Evolutionary conservation across 2,329 filamentous ascomycete genomes (phyloP), one percentile per base, ranked within the genome.

Genomic region (Aspergillus sclerotialis): DNA sequence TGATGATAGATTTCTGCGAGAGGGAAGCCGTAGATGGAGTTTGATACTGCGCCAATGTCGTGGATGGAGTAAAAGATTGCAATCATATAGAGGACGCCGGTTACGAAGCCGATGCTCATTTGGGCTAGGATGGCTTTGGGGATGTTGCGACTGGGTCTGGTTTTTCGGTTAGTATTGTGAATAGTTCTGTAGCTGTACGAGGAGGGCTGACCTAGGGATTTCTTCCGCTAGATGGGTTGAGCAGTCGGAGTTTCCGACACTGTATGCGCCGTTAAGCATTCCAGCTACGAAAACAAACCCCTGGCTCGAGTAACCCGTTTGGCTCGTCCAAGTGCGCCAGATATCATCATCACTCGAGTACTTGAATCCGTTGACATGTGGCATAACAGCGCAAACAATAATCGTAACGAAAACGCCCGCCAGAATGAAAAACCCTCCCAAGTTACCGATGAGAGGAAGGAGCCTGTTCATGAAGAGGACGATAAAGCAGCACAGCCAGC

Each of bases 241-340:
- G 30, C 76, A 75, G 49, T 85, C 81, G 0, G 78, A 75, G 1
- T 76, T 75, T 5, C 80, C 82, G 8, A 84, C 74, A 28, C 75
- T 73, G 51, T 76, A 85, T 3, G 80, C 80, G 8, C 79, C 81
- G 46, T 85, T 85, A 15, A 83, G 64, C 54, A 82, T 79, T 12
- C 79, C 78, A 1, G 74, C 63, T 16, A 81, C 60, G 42, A 83
- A 82, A 2, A 77, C 76, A n/a, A 82, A 73, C 11, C 76, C 76
- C 28, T 75, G 64, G 33, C 63, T 70, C 2, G 49, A 41, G 37
- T 59, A 62, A 15, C 63, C 46, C 30, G 64, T 64, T 31, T 62
- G 45, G 45, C 62, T 73, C 57, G 74, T 33, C 75, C 76, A 49
- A 60, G 75, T 45, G 55, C 48, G 56, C 75, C 75, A 80, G 7